Base-by-base conservation (phyloP, 2,329 filamentous ascomycete species). In the Leptographium procerum region DNA sequence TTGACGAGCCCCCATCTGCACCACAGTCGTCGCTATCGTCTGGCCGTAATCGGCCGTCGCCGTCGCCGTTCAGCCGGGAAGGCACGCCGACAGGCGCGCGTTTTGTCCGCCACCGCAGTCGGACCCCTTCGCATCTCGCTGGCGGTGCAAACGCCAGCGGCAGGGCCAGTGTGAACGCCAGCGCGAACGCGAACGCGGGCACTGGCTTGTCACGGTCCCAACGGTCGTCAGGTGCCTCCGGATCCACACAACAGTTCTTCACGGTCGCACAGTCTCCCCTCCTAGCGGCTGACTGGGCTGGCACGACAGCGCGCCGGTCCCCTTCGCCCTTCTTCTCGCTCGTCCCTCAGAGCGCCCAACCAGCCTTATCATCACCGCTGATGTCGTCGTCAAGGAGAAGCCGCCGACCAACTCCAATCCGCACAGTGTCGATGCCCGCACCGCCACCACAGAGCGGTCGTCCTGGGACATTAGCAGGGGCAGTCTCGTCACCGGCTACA, bases 1-100 rank as follows among this genome's bases (percentile, higher is more conserved):
- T 88, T 8, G 88, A 91, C 64, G 79, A 80, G 40, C 70, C 74
- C 61, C 65, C 68, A 24, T 75, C 72, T 8, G 73, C 73, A 2
- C 9, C 53, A 14, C 52, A 55, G 14, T 40, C 56, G 8, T 11
- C 51, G 9, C 16, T 57, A 33, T n/a, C 52, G n/a, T 56, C 54
- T 1, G 53, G 19, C 28, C 52, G 48, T 13, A 8, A 51, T 6
- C 54, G 52, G 7, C 45, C 57, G 4, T 60, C 60, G 4, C 56
- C 59, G 4, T 57, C 60, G 8, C 55, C 59, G 0, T 59, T 58
- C 9, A 61, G 58, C 53, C 58, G 61, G 10, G 56, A 22, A 55
- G 51, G 36, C 26, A 47, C 56, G 8, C 56, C 56, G n/a, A 31
- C 45, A 8, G 36, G 28, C 43, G 22, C 3, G 2, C 3, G 19